Conservation (phyloP, 2,329 filamentous ascomycete species). For the Microdochium nivale region DNA sequence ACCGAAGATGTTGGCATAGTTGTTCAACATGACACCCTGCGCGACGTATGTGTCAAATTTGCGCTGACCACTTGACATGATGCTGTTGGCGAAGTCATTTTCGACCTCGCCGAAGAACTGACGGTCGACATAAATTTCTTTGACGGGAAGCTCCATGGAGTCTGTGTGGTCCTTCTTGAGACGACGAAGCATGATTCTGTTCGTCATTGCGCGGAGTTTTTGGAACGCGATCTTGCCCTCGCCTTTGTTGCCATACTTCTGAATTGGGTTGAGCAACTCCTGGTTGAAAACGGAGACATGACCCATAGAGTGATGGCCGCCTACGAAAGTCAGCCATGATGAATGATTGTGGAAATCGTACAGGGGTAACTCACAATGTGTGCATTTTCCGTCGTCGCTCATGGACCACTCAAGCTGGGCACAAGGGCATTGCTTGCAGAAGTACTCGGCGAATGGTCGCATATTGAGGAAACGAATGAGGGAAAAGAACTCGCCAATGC, state of each 20-base stretch:
- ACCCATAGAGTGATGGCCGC: slow-evolving; percentile 25
- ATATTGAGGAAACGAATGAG: slow-evolving; percentile 86
- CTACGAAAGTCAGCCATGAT: slow-evolving; percentile 4
- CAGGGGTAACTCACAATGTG: slow-evolving; percentile 48
- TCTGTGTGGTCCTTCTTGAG: slow-evolving; percentile 90
- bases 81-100: slow-evolving; percentile 88
- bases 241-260: slow-evolving; percentile 50
- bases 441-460: slow-evolving; percentile 82
- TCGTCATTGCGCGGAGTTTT: slow-evolving; percentile 82
- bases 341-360: slow-evolving; percentile 4
- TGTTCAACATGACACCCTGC: slow-evolving; percentile 88
- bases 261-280: slow-evolving; percentile 81
- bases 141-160: slow-evolving; percentile 92
- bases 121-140: slow-evolving; percentile 83
- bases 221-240: slow-evolving; percentile 62
- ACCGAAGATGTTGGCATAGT: slow-evolving; percentile 98
- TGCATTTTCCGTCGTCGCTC: slow-evolving; percentile 62
- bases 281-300: slow-evolving; percentile 84
- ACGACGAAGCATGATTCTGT: slow-evolving; percentile 90
- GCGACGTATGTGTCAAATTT: slow-evolving; percentile 95
- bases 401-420: slow-evolving; percentile 77
- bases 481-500: slow-evolving; percentile 96
- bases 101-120: slow-evolving; percentile 97
- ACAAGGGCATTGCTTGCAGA: slow-evolving; percentile 83
- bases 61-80: slow-evolving; percentile 85